These are phyloP conservation scores for Ceratocystis albifundus DNA, from an alignment of 2,329 filamentous ascomycete species.

Conservation along the genomic window DNA sequence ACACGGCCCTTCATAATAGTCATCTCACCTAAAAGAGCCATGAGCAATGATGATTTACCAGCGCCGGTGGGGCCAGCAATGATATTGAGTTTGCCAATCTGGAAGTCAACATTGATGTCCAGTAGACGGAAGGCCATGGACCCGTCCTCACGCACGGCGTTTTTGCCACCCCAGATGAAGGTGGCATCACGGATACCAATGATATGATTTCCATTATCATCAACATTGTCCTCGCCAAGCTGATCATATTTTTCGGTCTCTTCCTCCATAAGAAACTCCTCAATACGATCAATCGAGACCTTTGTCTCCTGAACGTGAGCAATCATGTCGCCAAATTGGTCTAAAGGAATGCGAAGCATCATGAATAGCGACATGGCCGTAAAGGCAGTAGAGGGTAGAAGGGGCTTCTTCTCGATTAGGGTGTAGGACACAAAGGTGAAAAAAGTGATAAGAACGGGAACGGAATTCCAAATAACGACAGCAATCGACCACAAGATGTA, in stretches of 20 bases:
- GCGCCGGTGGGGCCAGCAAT: slow-evolving; percentile 88
- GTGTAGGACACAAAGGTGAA: slow-evolving; percentile 93
- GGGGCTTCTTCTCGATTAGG: slow-evolving; percentile 71
- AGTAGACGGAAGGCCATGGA: slow-evolving; percentile 72
- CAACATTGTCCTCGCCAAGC: slow-evolving; percentile 56
- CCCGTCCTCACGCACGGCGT: slow-evolving; percentile 48
- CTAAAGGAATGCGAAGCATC: slow-evolving; percentile 79
- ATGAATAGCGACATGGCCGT: slow-evolving; percentile 94
- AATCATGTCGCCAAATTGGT: slow-evolving; percentile 97
- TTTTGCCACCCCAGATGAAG: slow-evolving; percentile 74
- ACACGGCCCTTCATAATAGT: slow-evolving; percentile 68
- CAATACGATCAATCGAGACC: slow-evolving; percentile 91
- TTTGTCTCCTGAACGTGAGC: slow-evolving; percentile 96
- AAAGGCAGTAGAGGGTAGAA: slow-evolving; percentile 88
- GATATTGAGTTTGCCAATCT: slow-evolving; percentile 77
- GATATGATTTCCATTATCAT: slow-evolving; percentile 56
- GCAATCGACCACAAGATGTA: slow-evolving; percentile 88
- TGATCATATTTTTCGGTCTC: slow-evolving; percentile 95
- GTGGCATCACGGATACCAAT: slow-evolving; percentile 80
- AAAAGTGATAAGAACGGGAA: slow-evolving; percentile 90
- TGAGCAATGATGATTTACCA: slow-evolving; percentile 88
- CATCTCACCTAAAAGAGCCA: slow-evolving; percentile 97
- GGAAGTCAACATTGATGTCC: slow-evolving; percentile 71
- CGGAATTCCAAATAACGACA: slow-evolving; percentile 92
- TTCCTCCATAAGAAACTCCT: slow-evolving; percentile 83